Percentiles rank a stretch among this genome's conserved stretches.
Conservation (phyloP, 2,329 filamentous ascomycete species). For the Colletotrichum nymphaeae region DNA sequence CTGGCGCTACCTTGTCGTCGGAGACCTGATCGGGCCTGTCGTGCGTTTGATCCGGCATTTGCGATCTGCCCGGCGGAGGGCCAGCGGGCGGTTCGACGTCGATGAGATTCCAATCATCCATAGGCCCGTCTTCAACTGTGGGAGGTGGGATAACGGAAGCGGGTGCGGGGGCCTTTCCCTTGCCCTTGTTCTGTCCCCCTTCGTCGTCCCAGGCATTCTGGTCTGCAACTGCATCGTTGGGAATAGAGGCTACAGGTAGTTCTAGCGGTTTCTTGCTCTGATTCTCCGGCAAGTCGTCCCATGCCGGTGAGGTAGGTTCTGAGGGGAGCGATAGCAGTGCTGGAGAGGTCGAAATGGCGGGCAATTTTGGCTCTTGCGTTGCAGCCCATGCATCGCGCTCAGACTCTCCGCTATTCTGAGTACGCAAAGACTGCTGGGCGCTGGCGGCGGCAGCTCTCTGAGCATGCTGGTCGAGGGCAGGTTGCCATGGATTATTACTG, state of each 20-base stretch:
- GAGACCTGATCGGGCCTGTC: background rate
- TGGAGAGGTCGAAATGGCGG: constrained; percentile 34
- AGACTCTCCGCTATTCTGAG: constrained; percentile 15
- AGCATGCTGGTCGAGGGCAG: constrained; percentile 41
- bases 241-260: constrained; percentile 38
- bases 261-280: constrained; percentile 38
- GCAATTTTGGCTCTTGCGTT: constrained; percentile 28
- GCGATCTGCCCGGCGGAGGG: background rate
- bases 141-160: constrained; percentile 37
- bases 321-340: constrained; percentile 48
- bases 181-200: constrained; percentile 53
- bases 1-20: constrained; percentile 40
- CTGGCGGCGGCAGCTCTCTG: background rate
- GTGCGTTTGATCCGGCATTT: background rate
- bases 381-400: constrained; percentile 48
- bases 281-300: constrained; percentile 48
- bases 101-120: constrained; percentile 63
- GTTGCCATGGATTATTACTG: constrained; percentile 59
- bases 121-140: constrained; percentile 37
- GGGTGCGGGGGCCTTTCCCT: constrained; percentile 47
- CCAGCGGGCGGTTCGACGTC: constrained; percentile 25
- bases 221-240: constrained; percentile 52
- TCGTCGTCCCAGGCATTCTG: constrained; percentile 64
- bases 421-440: constrained; percentile 15
- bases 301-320: constrained; percentile 49